Evolutionary conservation across 2,329 filamentous ascomycete genomes (phyloP), one percentile per base, ranked within the genome.

Genomic region (Colletotrichum incanum): DNA sequence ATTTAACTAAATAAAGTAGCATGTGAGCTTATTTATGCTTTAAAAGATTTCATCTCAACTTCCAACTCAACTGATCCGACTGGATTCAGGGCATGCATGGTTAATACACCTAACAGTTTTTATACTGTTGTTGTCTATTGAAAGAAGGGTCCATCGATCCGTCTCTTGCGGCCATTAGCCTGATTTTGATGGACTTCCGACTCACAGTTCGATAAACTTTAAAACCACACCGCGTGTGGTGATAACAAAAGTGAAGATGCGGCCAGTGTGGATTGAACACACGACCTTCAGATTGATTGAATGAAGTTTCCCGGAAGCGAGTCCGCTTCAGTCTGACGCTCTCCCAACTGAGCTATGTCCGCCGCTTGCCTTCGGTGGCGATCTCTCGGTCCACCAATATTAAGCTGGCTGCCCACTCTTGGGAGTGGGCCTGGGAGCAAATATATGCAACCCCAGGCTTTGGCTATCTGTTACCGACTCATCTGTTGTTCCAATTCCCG

Each of bases 231-330:
- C 11, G 7, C 34, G 8, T 37, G 34, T 37, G 7, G 9, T 8
- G 1, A 8, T 9, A 37, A 2, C 34, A 37, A 37, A 58, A 58
- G 5, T 18, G 1, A 58, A 58, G 1, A 41, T 58, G 54, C 54
- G 54, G 54, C 54, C 54, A 58, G 34, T 58, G 54, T 58, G 54
- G 54, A 58, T 58, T 58, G 34, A 58, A 58, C 54, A 26, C 55
- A 59, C 55, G 55, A 59, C 55, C 55, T 59, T 59, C 55, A 59
- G 55, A 59, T 59, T 43, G 37, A 59, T 59, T 59, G 55, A 59
- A 26, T 59, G 55, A 59, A 59, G 55, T 59, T 59, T 43, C n/a
- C 34, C 37, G 55, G 55, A 23, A 14, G 14, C 4, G 16, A 59
- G 37, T 26, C 55, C 55, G 23, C 55, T 59, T 59, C 55, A 59